phyloP scores from a whole-genome alignment of 139 green algal species.

The Haematococcus lacustris region DNA sequence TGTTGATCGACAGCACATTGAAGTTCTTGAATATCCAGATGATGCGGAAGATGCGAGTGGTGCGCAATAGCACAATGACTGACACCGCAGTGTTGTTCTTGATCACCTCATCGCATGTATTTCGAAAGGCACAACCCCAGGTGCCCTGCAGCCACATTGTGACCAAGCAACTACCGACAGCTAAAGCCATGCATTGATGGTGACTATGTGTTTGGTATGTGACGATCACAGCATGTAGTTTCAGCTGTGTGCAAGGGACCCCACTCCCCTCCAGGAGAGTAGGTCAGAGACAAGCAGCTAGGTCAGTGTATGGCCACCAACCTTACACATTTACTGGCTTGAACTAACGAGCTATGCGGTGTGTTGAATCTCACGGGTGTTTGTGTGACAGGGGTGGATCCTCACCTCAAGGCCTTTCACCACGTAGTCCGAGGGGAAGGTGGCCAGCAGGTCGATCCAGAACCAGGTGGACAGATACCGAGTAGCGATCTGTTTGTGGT shows the following conservation, averaged over 20 bases:
- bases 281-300: too few relatives aligned
- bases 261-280: too few relatives aligned
- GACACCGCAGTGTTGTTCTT: not conserved
- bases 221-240: too few relatives aligned
- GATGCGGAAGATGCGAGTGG: constrained; percentile 42
- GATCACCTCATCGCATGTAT: not conserved
- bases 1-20: constrained; percentile 32
- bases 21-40: constrained; percentile 54
- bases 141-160: constrained; percentile 44
- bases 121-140: constrained; percentile 24
- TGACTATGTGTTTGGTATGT: too few relatives aligned
- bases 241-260: too few relatives aligned
- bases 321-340: too few relatives aligned
- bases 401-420: constrained; percentile 36
- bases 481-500: constrained; percentile 20
- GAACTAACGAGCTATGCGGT: too few relatives aligned
- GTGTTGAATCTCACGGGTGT: too few relatives aligned
- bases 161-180: not conserved
- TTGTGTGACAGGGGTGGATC: too few relatives aligned
- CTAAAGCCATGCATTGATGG: not conserved
- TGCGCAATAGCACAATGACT: constrained; percentile 35
- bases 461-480: constrained; percentile 47
- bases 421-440: constrained; percentile 50
- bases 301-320: too few relatives aligned
- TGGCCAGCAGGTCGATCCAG: constrained; percentile 48